phyloP scores from a whole-genome alignment of 2,329 filamentous ascomycete species.

The Fusarium sororula region DNA sequence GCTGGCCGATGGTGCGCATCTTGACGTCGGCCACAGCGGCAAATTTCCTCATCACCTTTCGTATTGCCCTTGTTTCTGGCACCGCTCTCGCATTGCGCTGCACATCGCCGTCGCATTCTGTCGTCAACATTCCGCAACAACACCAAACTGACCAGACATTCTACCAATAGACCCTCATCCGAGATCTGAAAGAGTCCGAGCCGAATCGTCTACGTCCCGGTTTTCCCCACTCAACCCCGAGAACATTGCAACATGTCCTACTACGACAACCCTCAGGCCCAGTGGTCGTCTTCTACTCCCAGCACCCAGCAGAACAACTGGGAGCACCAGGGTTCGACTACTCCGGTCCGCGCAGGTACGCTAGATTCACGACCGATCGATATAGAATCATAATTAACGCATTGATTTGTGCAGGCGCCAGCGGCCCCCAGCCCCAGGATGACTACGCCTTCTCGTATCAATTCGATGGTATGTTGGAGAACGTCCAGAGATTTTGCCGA shows the following conservation, averaged over 20 bases:
- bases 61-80: constrained; percentile 16
- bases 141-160: constrained; percentile 26
- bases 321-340: constrained; percentile 56
- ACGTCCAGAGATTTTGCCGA: neutral
- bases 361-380: neutral
- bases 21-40: constrained; percentile 33
- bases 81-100: constrained; percentile 24
- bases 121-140: constrained; percentile 9
- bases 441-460: constrained; percentile 87
- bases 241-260: constrained; percentile 52
- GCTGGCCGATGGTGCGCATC: constrained; percentile 40
- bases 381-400: constrained; percentile 15
- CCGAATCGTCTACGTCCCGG: constrained; percentile 23
- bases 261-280: constrained; percentile 56
- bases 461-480: constrained; percentile 79
- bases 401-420: constrained; percentile 65
- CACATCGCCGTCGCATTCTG: constrained; percentile 20
- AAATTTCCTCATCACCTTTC: constrained; percentile 34
- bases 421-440: constrained; percentile 77
- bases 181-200: constrained; percentile 22
- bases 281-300: constrained; percentile 47
- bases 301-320: constrained; percentile 52
- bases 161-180: constrained; percentile 20
- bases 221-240: constrained; percentile 25
- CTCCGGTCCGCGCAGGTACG: constrained; percentile 53